Conservation (phyloP, 352 stramenopile species). For the Pythium myriotylum region DNA sequence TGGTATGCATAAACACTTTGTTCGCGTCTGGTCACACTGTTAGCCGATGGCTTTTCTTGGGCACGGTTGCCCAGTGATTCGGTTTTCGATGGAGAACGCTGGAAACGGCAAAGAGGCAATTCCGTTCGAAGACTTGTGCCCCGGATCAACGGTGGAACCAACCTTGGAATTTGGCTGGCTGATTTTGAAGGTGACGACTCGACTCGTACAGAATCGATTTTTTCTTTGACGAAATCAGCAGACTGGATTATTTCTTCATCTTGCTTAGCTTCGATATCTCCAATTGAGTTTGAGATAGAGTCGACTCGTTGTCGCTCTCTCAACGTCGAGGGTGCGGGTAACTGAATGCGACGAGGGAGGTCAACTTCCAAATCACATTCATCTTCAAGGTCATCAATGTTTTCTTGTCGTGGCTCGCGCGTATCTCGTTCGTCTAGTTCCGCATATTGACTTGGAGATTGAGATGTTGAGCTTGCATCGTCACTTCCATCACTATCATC, state of each 20-base stretch:
- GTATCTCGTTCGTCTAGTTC: slow-evolving; percentile 7
- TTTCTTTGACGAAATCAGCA: too few species aligned
- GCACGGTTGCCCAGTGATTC: not conserved
- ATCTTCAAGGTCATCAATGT: not conserved
- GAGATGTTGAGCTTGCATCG: slow-evolving; percentile 9
- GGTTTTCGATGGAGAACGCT: slow-evolving; percentile 10
- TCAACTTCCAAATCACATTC: slow-evolving; percentile 22
- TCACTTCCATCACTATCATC: slow-evolving; percentile 28
- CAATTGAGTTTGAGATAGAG: too few species aligned
- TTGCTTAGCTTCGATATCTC: too few species aligned
- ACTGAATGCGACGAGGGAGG: not conserved
- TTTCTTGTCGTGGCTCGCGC: not conserved
- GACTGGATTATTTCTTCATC: too few species aligned
- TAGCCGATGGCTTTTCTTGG: not conserved
- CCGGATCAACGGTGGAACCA: slow-evolving; percentile 9
- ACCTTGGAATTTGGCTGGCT: slow-evolving; percentile 13
- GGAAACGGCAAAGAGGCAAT: slow-evolving; percentile 1
- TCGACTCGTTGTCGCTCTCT: too few species aligned
- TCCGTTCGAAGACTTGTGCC: slow-evolving; percentile 11
- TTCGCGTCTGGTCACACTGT: slow-evolving; percentile 1
- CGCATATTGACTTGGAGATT: slow-evolving; percentile 11
- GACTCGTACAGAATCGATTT: not conserved
- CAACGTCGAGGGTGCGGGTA: too few species aligned
- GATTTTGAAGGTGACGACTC: not conserved
- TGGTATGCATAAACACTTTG: slow-evolving; percentile 11